Evolutionary conservation across 495 filamentous ascomycete species (phyloP).

Genomic region (Talaromyces nanjingensis): DNA sequence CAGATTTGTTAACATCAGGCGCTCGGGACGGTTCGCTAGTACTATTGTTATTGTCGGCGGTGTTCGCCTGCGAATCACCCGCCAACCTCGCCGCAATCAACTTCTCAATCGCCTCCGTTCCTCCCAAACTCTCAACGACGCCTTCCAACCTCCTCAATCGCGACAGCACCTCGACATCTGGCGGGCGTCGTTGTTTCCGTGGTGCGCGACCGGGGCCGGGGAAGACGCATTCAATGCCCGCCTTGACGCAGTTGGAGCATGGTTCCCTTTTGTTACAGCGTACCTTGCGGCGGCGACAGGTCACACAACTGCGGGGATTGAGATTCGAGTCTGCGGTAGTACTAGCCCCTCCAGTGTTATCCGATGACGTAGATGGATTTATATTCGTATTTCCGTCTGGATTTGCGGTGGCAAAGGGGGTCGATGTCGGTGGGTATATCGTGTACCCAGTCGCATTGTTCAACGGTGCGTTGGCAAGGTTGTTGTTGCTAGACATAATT

Average conservation of each 20-base stretch:
- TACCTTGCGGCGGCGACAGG: constrained; percentile 77
- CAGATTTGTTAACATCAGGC: background rate
- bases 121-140: constrained; percentile 63
- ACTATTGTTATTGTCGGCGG: background rate
- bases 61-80: background rate
- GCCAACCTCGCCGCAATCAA: background rate
- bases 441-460: background rate
- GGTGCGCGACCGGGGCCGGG: constrained; percentile 78
- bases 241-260: constrained; percentile 77
- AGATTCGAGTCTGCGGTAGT: constrained; percentile 20
- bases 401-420: background rate
- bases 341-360: constrained; percentile 9
- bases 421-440: background rate
- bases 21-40: background rate
- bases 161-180: constrained; percentile 71
- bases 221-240: constrained; percentile 74
- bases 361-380: background rate
- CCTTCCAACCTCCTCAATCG: constrained; percentile 72
- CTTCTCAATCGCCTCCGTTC: constrained; percentile 7
- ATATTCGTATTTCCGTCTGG: background rate
- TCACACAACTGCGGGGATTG: constrained; percentile 73
- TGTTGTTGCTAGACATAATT: background rate
- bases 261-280: constrained; percentile 80
- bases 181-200: constrained; percentile 56
- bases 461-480: background rate